Conservation (phyloP, 306 rosid species). For the Inga oerstediana region DNA sequence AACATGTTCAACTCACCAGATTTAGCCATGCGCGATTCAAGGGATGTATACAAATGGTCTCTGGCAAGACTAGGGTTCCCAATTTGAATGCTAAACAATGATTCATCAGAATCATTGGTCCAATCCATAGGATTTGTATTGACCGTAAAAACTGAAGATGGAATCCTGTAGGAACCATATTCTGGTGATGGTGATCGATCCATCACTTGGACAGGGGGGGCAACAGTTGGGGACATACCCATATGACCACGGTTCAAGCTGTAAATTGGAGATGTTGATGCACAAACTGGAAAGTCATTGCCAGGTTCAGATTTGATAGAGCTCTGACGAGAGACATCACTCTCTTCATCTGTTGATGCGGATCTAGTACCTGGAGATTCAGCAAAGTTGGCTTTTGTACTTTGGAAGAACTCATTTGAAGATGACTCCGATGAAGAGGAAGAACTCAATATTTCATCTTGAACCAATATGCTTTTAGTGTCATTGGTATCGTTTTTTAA, state of each 20-base stretch:
- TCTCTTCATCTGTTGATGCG: conserved; percentile 30
- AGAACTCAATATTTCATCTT: conserved; percentile 31
- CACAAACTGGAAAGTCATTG: conserved; percentile 16
- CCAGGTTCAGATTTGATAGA: conserved; percentile 40
- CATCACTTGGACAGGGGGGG: conserved; percentile 74
- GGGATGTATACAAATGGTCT: conserved; percentile 37
- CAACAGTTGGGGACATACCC: conserved; percentile 40
- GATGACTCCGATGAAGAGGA: conserved; percentile 42
- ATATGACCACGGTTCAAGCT: conserved; percentile 26
- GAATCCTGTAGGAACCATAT: conserved; percentile 63
- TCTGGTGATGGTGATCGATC: conserved; percentile 52
- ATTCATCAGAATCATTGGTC: conserved; percentile 85
- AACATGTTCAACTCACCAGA: conserved; percentile 44
- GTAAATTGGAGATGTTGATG: conserved; percentile 38
- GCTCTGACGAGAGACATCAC: conserved; percentile 33
- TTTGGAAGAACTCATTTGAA: conserved; percentile 32
- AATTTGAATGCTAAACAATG: conserved; percentile 79
- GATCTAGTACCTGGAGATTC: conserved; percentile 2
- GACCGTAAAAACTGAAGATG: conserved; percentile 61
- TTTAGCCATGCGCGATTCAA: conserved; percentile 42
- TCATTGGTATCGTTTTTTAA: conserved; percentile 18
- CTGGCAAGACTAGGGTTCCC: conserved; percentile 62
- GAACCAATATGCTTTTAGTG: conserved; percentile 27
- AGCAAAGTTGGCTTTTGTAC: conserved; percentile 20
- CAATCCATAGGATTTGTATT: conserved; percentile 60